These are phyloP conservation scores for Colletotrichum aenigma DNA, from an alignment of 2,329 filamentous ascomycete genomes.

Conservation along the genomic window DNA sequence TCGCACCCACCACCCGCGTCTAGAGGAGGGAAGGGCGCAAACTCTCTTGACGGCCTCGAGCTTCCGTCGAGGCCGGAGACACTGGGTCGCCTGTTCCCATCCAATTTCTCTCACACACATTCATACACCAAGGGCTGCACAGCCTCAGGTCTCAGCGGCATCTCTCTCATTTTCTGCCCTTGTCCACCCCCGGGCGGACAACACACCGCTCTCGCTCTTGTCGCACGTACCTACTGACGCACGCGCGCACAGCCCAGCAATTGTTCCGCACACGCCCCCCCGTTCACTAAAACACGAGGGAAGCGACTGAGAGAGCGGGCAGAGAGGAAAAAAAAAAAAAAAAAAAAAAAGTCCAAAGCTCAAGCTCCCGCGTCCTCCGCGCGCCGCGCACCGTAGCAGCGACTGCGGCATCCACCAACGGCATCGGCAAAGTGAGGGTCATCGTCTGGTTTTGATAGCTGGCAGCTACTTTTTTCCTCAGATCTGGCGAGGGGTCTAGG, in stretches of 20 bases:
- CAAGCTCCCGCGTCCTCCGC: constrained; percentile 17
- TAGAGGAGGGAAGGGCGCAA: neutral
- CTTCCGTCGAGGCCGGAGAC: constrained; percentile 6
- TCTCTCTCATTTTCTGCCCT: constrained; percentile 20
- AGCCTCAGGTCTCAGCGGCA: constrained; percentile 17
- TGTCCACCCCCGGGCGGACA: constrained; percentile 16
- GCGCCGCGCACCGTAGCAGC: constrained; percentile 1
- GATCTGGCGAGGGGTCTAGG: neutral
- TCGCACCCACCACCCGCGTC: neutral
- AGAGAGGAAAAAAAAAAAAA: neutral
- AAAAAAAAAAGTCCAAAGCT: constrained; percentile 1
- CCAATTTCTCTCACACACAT: constrained; percentile 19
- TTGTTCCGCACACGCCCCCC: constrained; percentile 3
- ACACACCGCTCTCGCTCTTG: constrained; percentile 17
- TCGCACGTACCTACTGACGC: constrained; percentile 21
- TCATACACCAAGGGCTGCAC: constrained; percentile 19
- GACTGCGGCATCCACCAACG: neutral
- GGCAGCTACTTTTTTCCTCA: neutral
- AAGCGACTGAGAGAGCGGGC: neutral
- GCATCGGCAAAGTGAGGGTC: constrained; percentile 1
- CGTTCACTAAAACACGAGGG: neutral
- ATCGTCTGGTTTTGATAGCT: neutral
- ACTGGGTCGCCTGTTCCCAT: constrained; percentile 8
- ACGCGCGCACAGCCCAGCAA: constrained; percentile 18
- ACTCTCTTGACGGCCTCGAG: constrained; percentile 5